These are phyloP conservation scores for Cladosporium sp. DNA, from an alignment of 2,329 filamentous ascomycete genomes.

Conservation along the genomic window DNA sequence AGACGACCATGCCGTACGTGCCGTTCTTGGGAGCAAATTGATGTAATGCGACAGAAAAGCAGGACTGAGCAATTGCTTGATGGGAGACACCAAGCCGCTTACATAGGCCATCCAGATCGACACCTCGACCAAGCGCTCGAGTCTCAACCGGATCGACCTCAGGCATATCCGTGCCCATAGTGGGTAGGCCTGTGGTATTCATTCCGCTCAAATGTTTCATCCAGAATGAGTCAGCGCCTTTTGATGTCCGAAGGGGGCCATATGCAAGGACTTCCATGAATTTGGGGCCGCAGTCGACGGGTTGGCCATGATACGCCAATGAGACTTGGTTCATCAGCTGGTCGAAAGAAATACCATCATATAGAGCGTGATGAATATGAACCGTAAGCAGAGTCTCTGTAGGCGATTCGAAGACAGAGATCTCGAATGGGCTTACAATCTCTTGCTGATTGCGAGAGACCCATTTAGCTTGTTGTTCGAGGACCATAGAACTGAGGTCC, in stretches of 20 bases:
- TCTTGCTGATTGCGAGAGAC: slow-evolving; percentile 46
- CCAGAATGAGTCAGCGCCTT: slow-evolving; percentile 65
- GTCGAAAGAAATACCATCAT: slow-evolving; percentile 75
- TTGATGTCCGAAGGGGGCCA: slow-evolving; percentile 57
- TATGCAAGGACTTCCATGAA: slow-evolving; percentile 65
- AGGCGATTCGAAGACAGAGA: slow-evolving; percentile 39
- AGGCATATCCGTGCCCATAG: neutral
- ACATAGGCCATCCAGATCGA: slow-evolving; percentile 39
- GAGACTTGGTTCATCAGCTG: slow-evolving; percentile 60
- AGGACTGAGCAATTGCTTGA: slow-evolving; percentile 72
- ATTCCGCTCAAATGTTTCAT: slow-evolving; percentile 18
- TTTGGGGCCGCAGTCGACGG: slow-evolving; percentile 38
- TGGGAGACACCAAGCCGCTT: slow-evolving; percentile 64
- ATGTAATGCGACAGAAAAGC: slow-evolving; percentile 63
- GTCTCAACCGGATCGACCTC: neutral
- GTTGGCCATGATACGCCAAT: slow-evolving; percentile 43
- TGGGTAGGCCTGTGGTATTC: neutral
- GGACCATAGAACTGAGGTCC: neutral
- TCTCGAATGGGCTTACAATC: slow-evolving; percentile 49
- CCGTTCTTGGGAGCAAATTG: slow-evolving; percentile 44
- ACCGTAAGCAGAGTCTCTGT: slow-evolving; percentile 46
- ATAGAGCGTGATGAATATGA: slow-evolving; percentile 78
- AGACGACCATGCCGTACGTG: slow-evolving; percentile 69
- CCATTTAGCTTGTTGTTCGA: slow-evolving; percentile 53
- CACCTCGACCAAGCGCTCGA: neutral